Evolutionary conservation across 768 basidiomycete species (phyloP).

Genomic region (Suillus brevipes): DNA sequence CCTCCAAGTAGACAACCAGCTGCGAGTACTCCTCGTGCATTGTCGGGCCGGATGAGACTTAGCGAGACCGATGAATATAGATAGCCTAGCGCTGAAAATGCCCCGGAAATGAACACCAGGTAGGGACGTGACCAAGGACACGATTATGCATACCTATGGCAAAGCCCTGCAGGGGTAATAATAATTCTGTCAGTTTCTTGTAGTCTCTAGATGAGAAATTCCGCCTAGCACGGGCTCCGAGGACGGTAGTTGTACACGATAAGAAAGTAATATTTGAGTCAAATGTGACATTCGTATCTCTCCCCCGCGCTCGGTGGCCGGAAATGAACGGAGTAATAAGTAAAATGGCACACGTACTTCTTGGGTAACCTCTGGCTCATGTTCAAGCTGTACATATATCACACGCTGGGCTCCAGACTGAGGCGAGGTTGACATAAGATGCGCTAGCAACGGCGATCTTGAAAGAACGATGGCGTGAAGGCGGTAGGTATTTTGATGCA

Average conservation of each 20-base stretch:
- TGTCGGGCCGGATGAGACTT: slow-evolving; percentile 67
- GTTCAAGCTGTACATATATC: slow-evolving; percentile 74
- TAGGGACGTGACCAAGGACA: slow-evolving; percentile 14
- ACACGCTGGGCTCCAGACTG: slow-evolving; percentile 63
- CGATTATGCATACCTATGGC: slow-evolving; percentile 56
- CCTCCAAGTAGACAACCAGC: slow-evolving; percentile 84
- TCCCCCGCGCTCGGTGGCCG: slow-evolving; percentile 28
- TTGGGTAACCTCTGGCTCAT: slow-evolving; percentile 79
- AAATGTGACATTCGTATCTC: slow-evolving; percentile 19
- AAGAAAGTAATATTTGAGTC: slow-evolving; percentile 17
- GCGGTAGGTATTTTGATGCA: slow-evolving; percentile 71
- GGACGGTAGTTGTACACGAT: slow-evolving; percentile 16
- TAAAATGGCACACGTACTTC: slow-evolving; percentile 57
- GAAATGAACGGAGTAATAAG: slow-evolving; percentile 31
- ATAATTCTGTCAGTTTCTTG: slow-evolving; percentile 20
- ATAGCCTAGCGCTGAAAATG: slow-evolving; percentile 66
- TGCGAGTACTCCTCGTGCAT: slow-evolving; percentile 83
- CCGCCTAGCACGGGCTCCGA: slow-evolving; percentile 25
- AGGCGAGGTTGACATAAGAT: slow-evolving; percentile 82
- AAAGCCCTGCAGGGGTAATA: slow-evolving; percentile 53
- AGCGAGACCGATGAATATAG: slow-evolving; percentile 76
- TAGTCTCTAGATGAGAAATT: slow-evolving; percentile 12
- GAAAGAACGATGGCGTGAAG: slow-evolving; percentile 86
- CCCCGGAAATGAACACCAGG: slow-evolving; percentile 21
- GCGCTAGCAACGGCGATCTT: slow-evolving; percentile 83